phyloP scores from a whole-genome alignment of 345 rosid species.

The Salix suchowensis region DNA sequence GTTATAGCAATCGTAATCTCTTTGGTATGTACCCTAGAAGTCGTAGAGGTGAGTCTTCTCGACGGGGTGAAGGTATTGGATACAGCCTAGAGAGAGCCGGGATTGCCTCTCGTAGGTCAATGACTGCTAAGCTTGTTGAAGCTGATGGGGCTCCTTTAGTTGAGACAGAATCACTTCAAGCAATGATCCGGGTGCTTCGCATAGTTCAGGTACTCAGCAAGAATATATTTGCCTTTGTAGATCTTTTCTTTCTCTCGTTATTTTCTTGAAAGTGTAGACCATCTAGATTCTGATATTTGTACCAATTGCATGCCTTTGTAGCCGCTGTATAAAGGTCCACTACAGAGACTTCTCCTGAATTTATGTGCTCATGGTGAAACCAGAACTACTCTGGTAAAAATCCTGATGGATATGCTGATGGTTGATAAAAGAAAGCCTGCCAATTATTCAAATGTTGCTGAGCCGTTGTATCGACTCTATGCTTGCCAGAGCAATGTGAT shows the following conservation, averaged over 20 bases:
- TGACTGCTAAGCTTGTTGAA: constrained; percentile 65
- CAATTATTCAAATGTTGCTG: constrained; percentile 41
- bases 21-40: constrained; percentile 93
- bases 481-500: constrained; percentile 86
- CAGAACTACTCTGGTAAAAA: constrained; percentile 64
- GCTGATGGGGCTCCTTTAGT: constrained; percentile 90
- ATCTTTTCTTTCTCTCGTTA: neutral
- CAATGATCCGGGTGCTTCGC: constrained; percentile 85
- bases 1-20: constrained; percentile 71
- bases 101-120: constrained; percentile 59
- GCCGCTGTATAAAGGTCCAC: constrained; percentile 89
- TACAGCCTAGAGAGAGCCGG: constrained; percentile 61
- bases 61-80: constrained; percentile 72
- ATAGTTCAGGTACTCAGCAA: constrained; percentile 68
- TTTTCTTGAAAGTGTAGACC: no score
- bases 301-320: constrained; percentile 30
- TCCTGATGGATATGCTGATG: constrained; percentile 85
- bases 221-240: neutral
- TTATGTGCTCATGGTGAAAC: constrained; percentile 88
- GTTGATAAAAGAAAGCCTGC: constrained; percentile 60
- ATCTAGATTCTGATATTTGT: neutral
- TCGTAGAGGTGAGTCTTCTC: constrained; percentile 91
- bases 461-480: constrained; percentile 76
- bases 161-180: constrained; percentile 68
- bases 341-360: constrained; percentile 89